Evolutionary conservation across 1,284 basidiomycete genomes (phyloP), one percentile per base, ranked within the genome.

Genomic region (Fomitopsis palustris): DNA sequence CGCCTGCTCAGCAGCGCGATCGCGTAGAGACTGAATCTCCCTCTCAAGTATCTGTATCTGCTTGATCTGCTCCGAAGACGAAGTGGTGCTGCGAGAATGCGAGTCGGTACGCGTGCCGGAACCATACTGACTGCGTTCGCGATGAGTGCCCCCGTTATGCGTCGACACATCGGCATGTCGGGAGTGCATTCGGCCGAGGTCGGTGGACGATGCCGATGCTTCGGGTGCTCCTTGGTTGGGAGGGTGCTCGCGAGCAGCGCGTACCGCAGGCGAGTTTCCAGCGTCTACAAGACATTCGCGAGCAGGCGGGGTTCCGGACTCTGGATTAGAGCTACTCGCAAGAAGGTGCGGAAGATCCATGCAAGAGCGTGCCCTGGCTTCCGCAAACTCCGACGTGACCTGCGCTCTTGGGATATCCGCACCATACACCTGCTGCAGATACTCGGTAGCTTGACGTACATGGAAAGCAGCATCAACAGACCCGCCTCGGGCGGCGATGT

Each of bases 371-470:
- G 53, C 21, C 19, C 53, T 35, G 12, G 47, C 54, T 12, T 43
- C 27, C n/a, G 54, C 45, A 16, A 47, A 45, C 23, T 31, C 41
- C 12, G 53, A 37, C 14, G 53, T 43, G 16, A 38, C 45, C 41
- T 51, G 25, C 3, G 55, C 54, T 23, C 29, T 29, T 4, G 66
- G 65, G 5, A 62, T 51, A 39, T 67, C 60, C 16, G 62, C 54
- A 4, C 82, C 82, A 59, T 83, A 84, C 12, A 84, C 79, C 55
- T 76, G 79, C 51, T 80, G 81, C n/a, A 86, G 67, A 70, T 77
- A 82, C 55, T 69, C 71, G 55, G 75, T 72, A 12, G 81, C 75
- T 53, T 76, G 75, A 27, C 68, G 66, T 54, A 75, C 68, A 62
- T 84, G 79, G 45, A 69, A 67, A 3, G 67, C 53, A 29, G 69